Percentiles rank a stretch among this genome's conserved stretches.
These are phyloP conservation scores for Pythium angustatum DNA, from an alignment of 352 stramenopile genomes.

Conservation along the genomic window DNA sequence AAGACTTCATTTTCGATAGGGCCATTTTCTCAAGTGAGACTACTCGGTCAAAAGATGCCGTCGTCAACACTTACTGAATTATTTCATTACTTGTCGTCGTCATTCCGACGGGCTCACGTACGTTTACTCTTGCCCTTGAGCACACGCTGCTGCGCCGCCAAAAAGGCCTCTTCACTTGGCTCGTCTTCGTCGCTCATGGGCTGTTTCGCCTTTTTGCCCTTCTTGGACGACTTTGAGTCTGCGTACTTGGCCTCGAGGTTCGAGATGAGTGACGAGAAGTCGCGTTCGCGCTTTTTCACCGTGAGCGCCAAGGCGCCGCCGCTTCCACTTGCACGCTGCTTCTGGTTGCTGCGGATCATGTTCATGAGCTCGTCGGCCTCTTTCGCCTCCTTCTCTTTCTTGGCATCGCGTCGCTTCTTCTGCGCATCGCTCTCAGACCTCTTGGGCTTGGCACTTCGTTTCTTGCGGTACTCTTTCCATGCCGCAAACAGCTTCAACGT, in stretches of 20 bases:
- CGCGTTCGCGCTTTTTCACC: constrained; percentile 47
- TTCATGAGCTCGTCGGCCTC: constrained; percentile 66
- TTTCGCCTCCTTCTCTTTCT: constrained; percentile 55
- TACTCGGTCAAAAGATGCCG: no score
- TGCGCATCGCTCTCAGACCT: constrained; percentile 36
- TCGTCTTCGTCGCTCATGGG: constrained; percentile 17
- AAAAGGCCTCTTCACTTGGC: constrained; percentile 70
- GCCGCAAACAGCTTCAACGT: constrained; percentile 41
- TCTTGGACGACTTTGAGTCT: constrained; percentile 41
- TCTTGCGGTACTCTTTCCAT: constrained; percentile 52
- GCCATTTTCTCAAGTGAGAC: no score
- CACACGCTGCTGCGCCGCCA: constrained; percentile 52
- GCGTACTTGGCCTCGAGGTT: constrained; percentile 68
- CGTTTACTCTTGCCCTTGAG: constrained; percentile 35
- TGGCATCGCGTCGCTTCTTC: constrained; percentile 49
- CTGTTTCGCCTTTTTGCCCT: constrained; percentile 38
- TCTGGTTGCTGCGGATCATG: constrained; percentile 59
- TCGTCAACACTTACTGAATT: no score
- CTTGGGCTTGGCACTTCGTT: constrained; percentile 41
- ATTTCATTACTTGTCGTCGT: not conserved
- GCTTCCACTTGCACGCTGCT: constrained; percentile 36
- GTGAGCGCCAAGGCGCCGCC: constrained; percentile 38
- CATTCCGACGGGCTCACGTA: constrained; percentile 19
- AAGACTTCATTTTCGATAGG: no score
- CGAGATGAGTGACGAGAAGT: constrained; percentile 58